phyloP scores from a whole-genome alignment of 2,329 filamentous ascomycete species.

The Phialophora chinensis region DNA sequence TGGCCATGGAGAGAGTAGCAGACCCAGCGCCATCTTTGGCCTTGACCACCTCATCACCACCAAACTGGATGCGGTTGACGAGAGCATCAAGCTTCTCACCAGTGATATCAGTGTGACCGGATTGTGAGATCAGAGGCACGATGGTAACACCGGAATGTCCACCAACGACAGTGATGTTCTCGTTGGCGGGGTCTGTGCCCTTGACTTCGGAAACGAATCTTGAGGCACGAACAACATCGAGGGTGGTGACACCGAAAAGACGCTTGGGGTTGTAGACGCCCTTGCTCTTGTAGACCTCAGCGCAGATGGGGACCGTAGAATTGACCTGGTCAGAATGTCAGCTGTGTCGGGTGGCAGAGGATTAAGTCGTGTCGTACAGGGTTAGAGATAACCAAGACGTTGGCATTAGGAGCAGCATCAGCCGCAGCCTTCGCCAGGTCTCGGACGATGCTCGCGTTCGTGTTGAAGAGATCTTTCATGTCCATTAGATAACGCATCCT shows the following conservation, averaged over 20 bases:
- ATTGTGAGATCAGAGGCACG: constrained; percentile 95
- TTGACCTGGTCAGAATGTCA: constrained; percentile 67
- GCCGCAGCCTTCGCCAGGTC: constrained; percentile 96
- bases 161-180: constrained; percentile 95
- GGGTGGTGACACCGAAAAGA: constrained; percentile 98
- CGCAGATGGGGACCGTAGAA: constrained; percentile 97
- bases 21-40: constrained; percentile 91
- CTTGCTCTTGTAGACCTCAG: constrained; percentile 93
- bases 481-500: constrained; percentile 15
- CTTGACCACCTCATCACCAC: constrained; percentile 95
- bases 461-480: constrained; percentile 90
- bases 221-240: constrained; percentile 96
- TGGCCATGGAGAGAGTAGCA: constrained; percentile 90
- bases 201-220: constrained; percentile 98
- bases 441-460: constrained; percentile 98
- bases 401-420: constrained; percentile 85
- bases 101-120: constrained; percentile 80
- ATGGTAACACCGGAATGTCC: constrained; percentile 99
- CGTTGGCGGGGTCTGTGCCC: constrained; percentile 83
- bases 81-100: constrained; percentile 75
- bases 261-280: constrained; percentile 99
- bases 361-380: constrained; percentile 62
- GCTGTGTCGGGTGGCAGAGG: constrained; percentile 14
- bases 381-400: constrained; percentile 97
- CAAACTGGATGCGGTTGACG: constrained; percentile 94